Evolutionary conservation across 495 filamentous ascomycete species (phyloP), one percentile per base, ranked within the genome.

Genomic region (Penicillium manginii): DNA sequence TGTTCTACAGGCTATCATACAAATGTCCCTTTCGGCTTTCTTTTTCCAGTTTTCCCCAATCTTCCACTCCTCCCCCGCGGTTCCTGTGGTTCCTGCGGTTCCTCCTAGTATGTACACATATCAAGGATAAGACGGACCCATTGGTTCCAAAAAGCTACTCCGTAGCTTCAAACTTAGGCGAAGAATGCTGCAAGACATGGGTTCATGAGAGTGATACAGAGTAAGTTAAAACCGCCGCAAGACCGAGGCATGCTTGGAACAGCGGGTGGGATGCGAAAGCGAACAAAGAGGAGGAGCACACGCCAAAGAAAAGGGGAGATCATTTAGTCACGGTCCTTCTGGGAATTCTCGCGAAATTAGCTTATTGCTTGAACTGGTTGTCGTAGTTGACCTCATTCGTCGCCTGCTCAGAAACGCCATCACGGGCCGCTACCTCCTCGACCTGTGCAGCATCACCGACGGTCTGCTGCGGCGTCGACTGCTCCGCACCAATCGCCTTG

Each of bases 321-420:
- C 53, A 56, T 62, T 62, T 56, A 40, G 57, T 60, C 54, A 26
- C 54, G n/a, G 31, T 49, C 23, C 22, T 22, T 39, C 15, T 17
- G 37, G 22, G 45, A 21, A 2, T 2, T 22, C 40, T 21, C 40
- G n/a, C 5, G 11, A n/a, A 22, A 43, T 18, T 40, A 17, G 21
- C 22, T 67, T 58, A 70, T 48, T 64, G 64, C 57, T 73, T 73
- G 65, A 79, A 76, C 55, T 75, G 65, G 56, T 74, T 78, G 52
- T 77, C 71, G 57, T 83, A 69, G 23, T 86, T 81, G 61, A 88
- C 85, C 1, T 78, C 69, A 52, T 82, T 77, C 50, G 84, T 64
- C 47, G 84, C 79, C 50, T 69, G 78, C 58, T 80, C 71, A 21
- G 78, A 76, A 55, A 84, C 76, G 52, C 53, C 32, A 26, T 58